Evolutionary conservation across 176 grass and related monocot species (phyloP).

Genomic region (Miscanthus lutarioriparius): DNA sequence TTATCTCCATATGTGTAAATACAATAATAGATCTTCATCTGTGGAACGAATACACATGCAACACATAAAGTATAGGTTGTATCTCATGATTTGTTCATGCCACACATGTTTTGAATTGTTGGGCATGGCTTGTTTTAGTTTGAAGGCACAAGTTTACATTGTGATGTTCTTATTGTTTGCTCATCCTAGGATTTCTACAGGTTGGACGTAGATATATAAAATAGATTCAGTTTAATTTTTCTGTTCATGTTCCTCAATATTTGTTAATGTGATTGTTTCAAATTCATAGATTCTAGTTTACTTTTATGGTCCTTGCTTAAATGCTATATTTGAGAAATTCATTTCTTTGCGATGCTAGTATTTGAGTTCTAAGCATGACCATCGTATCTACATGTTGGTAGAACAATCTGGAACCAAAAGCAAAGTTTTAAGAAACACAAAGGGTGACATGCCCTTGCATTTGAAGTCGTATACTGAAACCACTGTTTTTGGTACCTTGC

Average conservation of each 20-base stretch:
- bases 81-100: background rate
- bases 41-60: background rate
- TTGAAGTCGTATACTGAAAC: background rate
- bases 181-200: background rate
- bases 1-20: slow-evolving; percentile 2
- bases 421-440: background rate
- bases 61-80: background rate
- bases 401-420: background rate
- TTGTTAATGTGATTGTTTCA: background rate
- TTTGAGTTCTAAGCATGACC: background rate
- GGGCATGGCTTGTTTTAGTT: background rate
- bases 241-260: slow-evolving; percentile 5
- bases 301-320: background rate
- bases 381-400: background rate
- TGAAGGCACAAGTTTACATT: background rate
- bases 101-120: background rate
- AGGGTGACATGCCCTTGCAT: background rate
- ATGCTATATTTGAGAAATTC: background rate
- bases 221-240: background rate
- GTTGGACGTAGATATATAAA: background rate
- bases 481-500: background rate
- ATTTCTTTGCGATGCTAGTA: background rate
- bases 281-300: background rate
- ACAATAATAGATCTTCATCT: background rate
- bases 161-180: background rate